These are phyloP conservation scores for Linnemannia elongata DNA, from an alignment of 192 early-diverging fungal genomes.

Conservation along the genomic window DNA sequence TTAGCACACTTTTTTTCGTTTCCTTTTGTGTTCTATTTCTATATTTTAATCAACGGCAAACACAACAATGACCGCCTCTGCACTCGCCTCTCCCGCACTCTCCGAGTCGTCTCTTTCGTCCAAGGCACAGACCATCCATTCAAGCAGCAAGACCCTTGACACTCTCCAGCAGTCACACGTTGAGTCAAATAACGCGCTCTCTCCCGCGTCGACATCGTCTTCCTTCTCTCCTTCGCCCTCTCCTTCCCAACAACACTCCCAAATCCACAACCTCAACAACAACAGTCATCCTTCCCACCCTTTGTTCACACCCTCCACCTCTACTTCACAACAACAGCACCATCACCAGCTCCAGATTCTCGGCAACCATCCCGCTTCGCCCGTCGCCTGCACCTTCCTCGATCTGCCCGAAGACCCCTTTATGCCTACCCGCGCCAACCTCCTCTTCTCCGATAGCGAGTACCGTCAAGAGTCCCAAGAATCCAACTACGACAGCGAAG, in stretches of 20 bases:
- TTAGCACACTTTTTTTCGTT: background rate
- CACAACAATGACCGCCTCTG: constrained; percentile 48
- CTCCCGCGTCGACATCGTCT: constrained; percentile 17
- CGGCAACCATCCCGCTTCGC: constrained; percentile 49
- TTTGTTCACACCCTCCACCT: constrained; percentile 17
- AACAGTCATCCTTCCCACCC: constrained; percentile 11
- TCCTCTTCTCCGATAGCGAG: constrained; percentile 42
- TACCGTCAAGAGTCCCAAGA: constrained; percentile 52
- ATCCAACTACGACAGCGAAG: constrained; percentile 22
- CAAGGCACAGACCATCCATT: constrained; percentile 54
- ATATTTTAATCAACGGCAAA: background rate
- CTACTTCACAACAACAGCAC: constrained; percentile 12
- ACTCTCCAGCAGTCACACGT: constrained; percentile 29
- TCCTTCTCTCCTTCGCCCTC: constrained; percentile 24
- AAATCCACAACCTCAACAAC: background rate
- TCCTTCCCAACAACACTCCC: background rate
- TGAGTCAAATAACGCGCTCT: constrained; percentile 23
- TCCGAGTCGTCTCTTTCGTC: constrained; percentile 24
- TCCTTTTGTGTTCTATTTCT: background rate
- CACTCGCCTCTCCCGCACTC: constrained; percentile 45
- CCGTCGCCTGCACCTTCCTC: constrained; percentile 36
- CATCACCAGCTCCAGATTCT: constrained; percentile 53
- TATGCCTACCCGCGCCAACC: constrained; percentile 42
- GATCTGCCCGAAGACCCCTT: constrained; percentile 48
- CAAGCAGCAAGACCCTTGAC: constrained; percentile 11